phyloP scores from a whole-genome alignment of 202 grass and related monocot genomes.

The Carex sylvatica region DNA sequence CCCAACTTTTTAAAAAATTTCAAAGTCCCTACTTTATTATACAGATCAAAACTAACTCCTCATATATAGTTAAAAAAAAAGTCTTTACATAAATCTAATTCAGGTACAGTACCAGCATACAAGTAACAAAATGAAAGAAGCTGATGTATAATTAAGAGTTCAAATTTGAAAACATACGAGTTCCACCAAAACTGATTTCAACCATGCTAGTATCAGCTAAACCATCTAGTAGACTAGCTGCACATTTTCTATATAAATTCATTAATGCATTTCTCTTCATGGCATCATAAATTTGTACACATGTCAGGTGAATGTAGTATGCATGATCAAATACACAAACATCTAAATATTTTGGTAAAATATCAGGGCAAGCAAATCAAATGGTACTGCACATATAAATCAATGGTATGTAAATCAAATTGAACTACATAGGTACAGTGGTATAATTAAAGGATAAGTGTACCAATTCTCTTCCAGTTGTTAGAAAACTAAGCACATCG shows the following conservation, averaged over 20 bases:
- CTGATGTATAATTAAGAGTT: constrained; percentile 14
- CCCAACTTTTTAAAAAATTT: background rate
- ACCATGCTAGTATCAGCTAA: constrained; percentile 74
- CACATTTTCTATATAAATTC: constrained; percentile 31
- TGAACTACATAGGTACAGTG: background rate
- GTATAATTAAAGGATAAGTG: background rate
- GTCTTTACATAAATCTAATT: background rate
- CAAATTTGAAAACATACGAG: constrained; percentile 58
- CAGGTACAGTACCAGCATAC: background rate
- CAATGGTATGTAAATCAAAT: background rate
- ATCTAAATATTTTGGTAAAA: background rate
- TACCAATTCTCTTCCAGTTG: constrained; percentile 85
- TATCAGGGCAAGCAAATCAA: background rate
- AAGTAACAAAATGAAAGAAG: constrained; percentile 3
- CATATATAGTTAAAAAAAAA: background rate
- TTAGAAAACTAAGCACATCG: constrained; percentile 74
- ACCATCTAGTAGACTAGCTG: constrained; percentile 70
- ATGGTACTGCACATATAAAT: background rate
- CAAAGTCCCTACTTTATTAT: background rate
- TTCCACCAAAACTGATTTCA: constrained; percentile 96
- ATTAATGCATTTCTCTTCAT: background rate
- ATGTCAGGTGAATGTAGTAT: background rate
- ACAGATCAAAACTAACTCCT: background rate
- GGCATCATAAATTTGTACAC: background rate
- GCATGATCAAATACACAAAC: background rate